Percentiles rank a stretch among this genome's conserved stretches.
Evolutionary conservation across 1,284 basidiomycete species (phyloP).

Genomic region (Butyriboletus appendiculatus): DNA sequence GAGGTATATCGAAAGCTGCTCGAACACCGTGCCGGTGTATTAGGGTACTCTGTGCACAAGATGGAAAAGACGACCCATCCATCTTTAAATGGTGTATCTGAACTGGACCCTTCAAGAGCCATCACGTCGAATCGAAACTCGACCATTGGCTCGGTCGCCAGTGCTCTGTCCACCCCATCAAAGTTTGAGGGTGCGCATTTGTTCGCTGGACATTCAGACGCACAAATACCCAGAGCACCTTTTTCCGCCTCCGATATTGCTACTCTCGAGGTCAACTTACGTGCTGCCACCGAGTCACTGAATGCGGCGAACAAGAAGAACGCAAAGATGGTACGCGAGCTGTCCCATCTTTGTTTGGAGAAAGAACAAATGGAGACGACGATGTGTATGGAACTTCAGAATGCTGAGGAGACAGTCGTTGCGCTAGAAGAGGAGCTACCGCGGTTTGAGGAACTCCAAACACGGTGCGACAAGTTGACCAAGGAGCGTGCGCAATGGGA

Average conservation of each 20-base stretch:
- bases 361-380: slow-evolving; percentile 65
- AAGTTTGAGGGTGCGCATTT: slow-evolving; percentile 82
- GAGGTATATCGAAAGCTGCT: slow-evolving; percentile 63
- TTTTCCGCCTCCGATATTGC: slow-evolving; percentile 41
- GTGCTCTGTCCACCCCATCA: slow-evolving; percentile 45
- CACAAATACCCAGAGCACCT: slow-evolving; percentile 47
- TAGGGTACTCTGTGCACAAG: slow-evolving; percentile 66
- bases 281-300: slow-evolving; percentile 55
- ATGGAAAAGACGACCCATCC: slow-evolving; percentile 62
- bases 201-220: slow-evolving; percentile 73
- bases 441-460: slow-evolving; percentile 53
- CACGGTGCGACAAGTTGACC: slow-evolving; percentile 51
- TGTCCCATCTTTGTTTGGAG: slow-evolving; percentile 59
- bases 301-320: slow-evolving; percentile 60
- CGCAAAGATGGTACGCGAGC: slow-evolving; percentile 59
- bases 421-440: slow-evolving; percentile 63
- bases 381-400: slow-evolving; percentile 63
- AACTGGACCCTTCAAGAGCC: slow-evolving; percentile 49
- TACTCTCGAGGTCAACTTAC: slow-evolving; percentile 58
- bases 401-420: slow-evolving; percentile 60
- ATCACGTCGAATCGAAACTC: slow-evolving; percentile 53
- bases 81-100: slow-evolving; percentile 26
- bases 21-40: slow-evolving; percentile 76
- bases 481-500: slow-evolving; percentile 56
- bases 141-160: slow-evolving; percentile 53